Base-by-base conservation (phyloP, 129 eudicot genomes). In the Flaveria linearis region DNA sequence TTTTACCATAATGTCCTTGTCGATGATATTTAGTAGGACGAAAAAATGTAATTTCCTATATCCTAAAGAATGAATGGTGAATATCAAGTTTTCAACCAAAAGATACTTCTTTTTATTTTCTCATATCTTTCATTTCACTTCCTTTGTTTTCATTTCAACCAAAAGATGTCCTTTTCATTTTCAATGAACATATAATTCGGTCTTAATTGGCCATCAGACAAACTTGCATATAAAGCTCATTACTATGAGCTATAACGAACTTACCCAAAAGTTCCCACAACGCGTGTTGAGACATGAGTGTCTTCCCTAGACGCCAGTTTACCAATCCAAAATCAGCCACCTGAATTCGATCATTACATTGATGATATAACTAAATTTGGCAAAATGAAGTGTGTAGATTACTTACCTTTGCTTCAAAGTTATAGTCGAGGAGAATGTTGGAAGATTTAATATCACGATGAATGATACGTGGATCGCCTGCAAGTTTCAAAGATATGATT, bases 191-290 rank as follows among this genome's bases (percentile, higher is more conserved):
- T 49, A 49, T 49, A 49, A 49, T 14, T 49, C 5, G 53, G 17
- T 49, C 53, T 15, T 49, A 49, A 11, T 57, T 57, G 12, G 20
- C 33, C 10, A 57, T 7, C 28, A 5, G 65, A 58, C 16, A 22
- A 55, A 22, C 13, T 2, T 23, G 12, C 13, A 41, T n/a, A 51
- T 52, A 16, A 68, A 55, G 42, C 10, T 9, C 0, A 55, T 68
- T 7, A 55, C 16, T 55, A 26, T 23, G 47, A 46, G 50, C 47
- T 47, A 60, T 58, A 36, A 23, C 3, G 15, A 56, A 81, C 79
- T 51, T 79, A 90, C 98, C 98, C 98, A 56, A 93, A 93, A 58
- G 98, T 93, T 76, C 97, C 98, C 97, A 93, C 85, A 62, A 93
- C 97, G 2, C 97, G 90, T 10, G 98, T 93, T 13, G 98, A 93